Conservation (phyloP, 148 eudicot genomes). For the Dysphania ambrosioides region DNA sequence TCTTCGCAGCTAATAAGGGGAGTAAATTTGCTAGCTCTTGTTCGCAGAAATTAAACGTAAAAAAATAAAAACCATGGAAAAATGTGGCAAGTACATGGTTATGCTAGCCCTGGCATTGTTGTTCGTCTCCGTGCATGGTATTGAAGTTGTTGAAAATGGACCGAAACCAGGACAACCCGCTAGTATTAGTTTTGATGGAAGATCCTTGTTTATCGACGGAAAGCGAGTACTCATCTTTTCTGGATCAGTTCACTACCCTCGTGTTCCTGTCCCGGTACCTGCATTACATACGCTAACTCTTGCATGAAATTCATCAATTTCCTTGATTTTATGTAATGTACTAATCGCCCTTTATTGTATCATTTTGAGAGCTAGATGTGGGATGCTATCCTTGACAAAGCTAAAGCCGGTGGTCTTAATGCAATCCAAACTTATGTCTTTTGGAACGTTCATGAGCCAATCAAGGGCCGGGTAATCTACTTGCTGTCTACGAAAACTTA, state of each 20-base stretch:
- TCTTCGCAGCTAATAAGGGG: neutral
- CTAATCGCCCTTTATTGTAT: neutral
- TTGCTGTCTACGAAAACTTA: neutral
- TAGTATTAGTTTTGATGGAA: constrained; percentile 19
- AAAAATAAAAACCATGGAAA: constrained; percentile 17
- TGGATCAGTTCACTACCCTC: constrained; percentile 59
- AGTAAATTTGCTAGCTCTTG: neutral
- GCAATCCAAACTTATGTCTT: constrained; percentile 44
- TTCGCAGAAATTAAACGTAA: neutral
- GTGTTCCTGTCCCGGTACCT: constrained; percentile 37
- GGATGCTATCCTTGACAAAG: constrained; percentile 34
- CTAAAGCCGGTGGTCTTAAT: constrained; percentile 41
- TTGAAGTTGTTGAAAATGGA: constrained; percentile 58
- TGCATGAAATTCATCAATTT: neutral
- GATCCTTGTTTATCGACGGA: constrained; percentile 46
- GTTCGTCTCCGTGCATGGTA: constrained; percentile 10
- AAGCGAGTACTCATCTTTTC: constrained; percentile 42
- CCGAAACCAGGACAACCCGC: constrained; percentile 37
- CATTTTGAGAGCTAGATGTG: constrained; percentile 27
- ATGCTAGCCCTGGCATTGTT: constrained; percentile 11
- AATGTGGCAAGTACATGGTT: constrained; percentile 6
- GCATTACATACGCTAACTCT: no score
- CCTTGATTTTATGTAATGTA: neutral
- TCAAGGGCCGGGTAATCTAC: constrained; percentile 34
- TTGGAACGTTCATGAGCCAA: constrained; percentile 48